phyloP scores from a whole-genome alignment of 352 stramenopile species.

The Peronospora tabacina region DNA sequence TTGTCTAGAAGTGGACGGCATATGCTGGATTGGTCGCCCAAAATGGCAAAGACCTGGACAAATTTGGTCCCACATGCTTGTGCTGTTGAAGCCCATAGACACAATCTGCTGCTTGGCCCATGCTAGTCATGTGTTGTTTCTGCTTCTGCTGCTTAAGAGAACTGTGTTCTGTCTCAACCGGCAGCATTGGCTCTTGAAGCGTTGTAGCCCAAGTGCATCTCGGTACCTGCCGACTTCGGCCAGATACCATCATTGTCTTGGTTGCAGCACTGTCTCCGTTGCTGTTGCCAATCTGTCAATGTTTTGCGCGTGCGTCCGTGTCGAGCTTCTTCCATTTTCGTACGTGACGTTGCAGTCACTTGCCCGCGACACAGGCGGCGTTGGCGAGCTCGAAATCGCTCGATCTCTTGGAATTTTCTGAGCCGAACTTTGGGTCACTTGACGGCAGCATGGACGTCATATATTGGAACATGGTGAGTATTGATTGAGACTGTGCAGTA shows the following conservation, averaged over 20 bases:
- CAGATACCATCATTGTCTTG: conserved; percentile 21
- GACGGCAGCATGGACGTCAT: not conserved
- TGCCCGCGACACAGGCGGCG: conserved; percentile 28
- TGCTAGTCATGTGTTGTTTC: conserved; percentile 11
- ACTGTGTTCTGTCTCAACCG: too few species aligned
- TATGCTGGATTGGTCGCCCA: conserved; percentile 1
- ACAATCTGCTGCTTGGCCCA: conserved; percentile 13
- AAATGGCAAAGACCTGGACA: conserved; percentile 5
- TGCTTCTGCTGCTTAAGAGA: not conserved
- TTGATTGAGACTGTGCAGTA: not conserved
- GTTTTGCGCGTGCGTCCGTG: conserved; percentile 31
- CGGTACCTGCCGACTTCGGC: conserved; percentile 16
- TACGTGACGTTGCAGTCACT: not conserved
- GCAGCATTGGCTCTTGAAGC: conserved; percentile 14
- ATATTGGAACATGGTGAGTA: conserved; percentile 14
- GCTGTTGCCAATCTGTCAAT: conserved; percentile 16
- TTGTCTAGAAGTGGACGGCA: not conserved
- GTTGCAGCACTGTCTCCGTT: conserved; percentile 7
- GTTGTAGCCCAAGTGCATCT: conserved; percentile 35
- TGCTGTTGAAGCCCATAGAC: conserved; percentile 17
- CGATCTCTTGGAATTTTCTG: conserved; percentile 26
- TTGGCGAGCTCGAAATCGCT: conserved; percentile 33
- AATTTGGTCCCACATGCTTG: conserved; percentile 31
- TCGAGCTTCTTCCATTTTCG: conserved; percentile 9
- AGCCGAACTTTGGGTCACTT: not conserved